Evolutionary conservation across 1,139 yeast species (phyloP).

Genomic region (Yamadazyma mexicana): DNA sequence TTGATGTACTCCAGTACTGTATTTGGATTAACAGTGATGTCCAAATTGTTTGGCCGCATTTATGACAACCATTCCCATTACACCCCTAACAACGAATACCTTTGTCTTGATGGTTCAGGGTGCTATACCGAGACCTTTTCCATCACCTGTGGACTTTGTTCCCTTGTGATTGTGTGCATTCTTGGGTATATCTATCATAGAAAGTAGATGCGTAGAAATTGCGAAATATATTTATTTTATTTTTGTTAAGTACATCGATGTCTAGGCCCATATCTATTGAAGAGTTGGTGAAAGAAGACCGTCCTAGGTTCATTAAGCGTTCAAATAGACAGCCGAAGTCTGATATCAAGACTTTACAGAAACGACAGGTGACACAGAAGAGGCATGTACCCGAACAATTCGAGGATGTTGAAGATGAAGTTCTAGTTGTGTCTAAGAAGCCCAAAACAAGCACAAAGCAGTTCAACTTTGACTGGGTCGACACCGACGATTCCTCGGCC

Average conservation of each 20-base stretch:
- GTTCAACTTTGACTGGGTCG: constrained; percentile 72
- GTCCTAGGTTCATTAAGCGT: constrained; percentile 15
- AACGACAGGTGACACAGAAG: neutral
- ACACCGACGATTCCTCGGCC: constrained; percentile 61
- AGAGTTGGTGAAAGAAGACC: constrained; percentile 7
- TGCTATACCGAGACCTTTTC: constrained; percentile 42
- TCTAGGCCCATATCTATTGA: constrained; percentile 3
- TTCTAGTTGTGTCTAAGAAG: neutral
- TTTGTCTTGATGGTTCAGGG: constrained; percentile 38
- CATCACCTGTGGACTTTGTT: constrained; percentile 31
- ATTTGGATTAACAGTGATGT: constrained; percentile 35
- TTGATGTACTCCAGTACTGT: constrained; percentile 59
- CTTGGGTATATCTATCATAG: constrained; percentile 22
- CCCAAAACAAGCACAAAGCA: constrained; percentile 17
- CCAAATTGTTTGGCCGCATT: constrained; percentile 40
- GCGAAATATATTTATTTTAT: neutral
- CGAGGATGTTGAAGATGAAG: neutral
- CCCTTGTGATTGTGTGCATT: constrained; percentile 22
- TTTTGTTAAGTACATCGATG: constrained; percentile 2
- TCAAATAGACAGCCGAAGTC: constrained; percentile 5
- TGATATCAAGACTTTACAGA: too few species aligned
- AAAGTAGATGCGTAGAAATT: constrained; percentile 1
- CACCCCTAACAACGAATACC: constrained; percentile 31
- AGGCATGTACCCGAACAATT: constrained; percentile 17
- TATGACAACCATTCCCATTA: constrained; percentile 32